Percentiles rank a stretch among this genome's conserved stretches.
Conservation (phyloP, 2,329 filamentous ascomycete genomes). For the Cercospora zeae-maydis region DNA sequence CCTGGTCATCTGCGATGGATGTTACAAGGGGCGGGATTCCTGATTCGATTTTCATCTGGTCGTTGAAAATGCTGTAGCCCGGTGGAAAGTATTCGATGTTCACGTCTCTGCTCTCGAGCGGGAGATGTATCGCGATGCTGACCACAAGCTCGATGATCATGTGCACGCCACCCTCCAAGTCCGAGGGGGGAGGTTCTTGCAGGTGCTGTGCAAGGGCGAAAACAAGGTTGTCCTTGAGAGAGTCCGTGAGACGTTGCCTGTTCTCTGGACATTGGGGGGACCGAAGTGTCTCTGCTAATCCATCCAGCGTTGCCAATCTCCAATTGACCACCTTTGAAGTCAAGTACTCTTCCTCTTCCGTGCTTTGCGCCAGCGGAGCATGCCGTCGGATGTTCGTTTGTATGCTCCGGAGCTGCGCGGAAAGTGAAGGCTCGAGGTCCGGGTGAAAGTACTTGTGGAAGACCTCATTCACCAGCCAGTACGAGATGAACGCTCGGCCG, state of each 20-base stretch:
- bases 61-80: conserved; percentile 63
- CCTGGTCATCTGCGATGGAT: conserved; percentile 42
- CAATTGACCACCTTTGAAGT: conserved; percentile 85
- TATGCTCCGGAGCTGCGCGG: conserved; percentile 74
- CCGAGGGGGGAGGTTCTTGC: conserved; percentile 69
- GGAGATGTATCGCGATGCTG: conserved; percentile 78
- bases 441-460: conserved; percentile 94
- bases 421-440: conserved; percentile 71
- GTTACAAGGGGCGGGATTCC: conserved; percentile 47
- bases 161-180: conserved; percentile 79
- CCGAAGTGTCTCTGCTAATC: conserved; percentile 68
- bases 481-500: conserved; percentile 80
- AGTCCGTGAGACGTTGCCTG: conserved; percentile 54
- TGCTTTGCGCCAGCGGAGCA: conserved; percentile 67
- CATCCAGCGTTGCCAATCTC: conserved; percentile 90
- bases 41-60: conserved; percentile 80
- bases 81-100: conserved; percentile 81
- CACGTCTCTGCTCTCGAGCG: conserved; percentile 87
- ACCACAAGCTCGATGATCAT: conserved; percentile 93
- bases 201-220: conserved; percentile 70
- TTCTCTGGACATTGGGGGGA: conserved; percentile 64
- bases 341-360: conserved; percentile 85
- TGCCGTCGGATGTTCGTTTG: conserved; percentile 82
- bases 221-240: conserved; percentile 66
- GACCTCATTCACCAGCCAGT: conserved; percentile 86